Evolutionary conservation across 768 basidiomycete species (phyloP).

Genomic region (Kwoniella dejecticola): DNA sequence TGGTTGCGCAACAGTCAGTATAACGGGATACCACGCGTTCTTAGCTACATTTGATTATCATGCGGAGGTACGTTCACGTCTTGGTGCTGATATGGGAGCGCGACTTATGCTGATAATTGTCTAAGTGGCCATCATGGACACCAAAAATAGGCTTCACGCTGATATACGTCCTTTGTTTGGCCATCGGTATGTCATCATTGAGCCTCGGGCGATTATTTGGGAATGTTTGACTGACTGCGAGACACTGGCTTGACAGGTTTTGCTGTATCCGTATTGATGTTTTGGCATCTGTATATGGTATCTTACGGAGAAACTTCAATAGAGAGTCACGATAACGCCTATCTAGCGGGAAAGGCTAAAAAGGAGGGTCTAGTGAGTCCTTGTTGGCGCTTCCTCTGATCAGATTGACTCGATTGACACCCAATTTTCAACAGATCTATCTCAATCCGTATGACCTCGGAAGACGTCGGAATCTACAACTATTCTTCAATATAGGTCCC

Average conservation of each 20-base stretch:
- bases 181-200: constrained; percentile 66
- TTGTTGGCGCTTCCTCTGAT: neutral
- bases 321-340: constrained; percentile 81
- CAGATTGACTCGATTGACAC: neutral
- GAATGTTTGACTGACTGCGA: constrained; percentile 1
- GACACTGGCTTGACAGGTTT: constrained; percentile 26
- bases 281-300: constrained; percentile 63
- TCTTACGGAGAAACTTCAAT: constrained; percentile 80
- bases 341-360: constrained; percentile 71
- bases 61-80: constrained; percentile 33
- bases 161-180: constrained; percentile 71
- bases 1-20: constrained; percentile 65
- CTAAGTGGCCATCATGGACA: constrained; percentile 62
- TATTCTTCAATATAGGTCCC: constrained; percentile 85
- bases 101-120: neutral
- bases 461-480: constrained; percentile 69
- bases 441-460: constrained; percentile 92
- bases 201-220: neutral
- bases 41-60: constrained; percentile 63
- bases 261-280: constrained; percentile 46
- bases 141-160: constrained; percentile 73
- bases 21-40: constrained; percentile 67
- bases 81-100: neutral
- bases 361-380: constrained; percentile 67
- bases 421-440: constrained; percentile 66